A percentile compares a stretch with the other conserved stretches of the same genome.
Evolutionary conservation across 2,329 filamentous ascomycete species (phyloP).

Genomic region (Scortechinia acanthostroma): DNA sequence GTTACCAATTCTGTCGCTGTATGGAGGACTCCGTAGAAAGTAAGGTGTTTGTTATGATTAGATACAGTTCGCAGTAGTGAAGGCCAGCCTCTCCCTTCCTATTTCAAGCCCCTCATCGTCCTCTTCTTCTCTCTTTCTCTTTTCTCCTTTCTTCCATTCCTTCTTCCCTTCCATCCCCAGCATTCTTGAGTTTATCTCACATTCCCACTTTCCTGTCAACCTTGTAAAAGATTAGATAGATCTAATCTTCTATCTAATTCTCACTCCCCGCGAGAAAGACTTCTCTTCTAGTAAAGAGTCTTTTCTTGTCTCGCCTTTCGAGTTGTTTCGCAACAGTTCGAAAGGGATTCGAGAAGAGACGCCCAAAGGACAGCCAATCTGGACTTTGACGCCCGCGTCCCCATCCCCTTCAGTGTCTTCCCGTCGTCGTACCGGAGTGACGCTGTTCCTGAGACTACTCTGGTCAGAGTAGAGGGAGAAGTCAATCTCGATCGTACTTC

Average conservation of each 20-base stretch:
- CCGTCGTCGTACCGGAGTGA: constrained; percentile 64
- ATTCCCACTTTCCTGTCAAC: neutral
- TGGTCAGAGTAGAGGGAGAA: constrained; percentile 65
- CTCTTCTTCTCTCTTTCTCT: neutral
- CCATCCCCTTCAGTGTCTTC: constrained; percentile 79
- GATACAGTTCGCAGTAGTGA: neutral
- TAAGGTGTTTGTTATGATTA: neutral
- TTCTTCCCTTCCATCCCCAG: constrained; percentile 4
- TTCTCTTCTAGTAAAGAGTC: constrained; percentile 22
- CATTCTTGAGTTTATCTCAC: neutral
- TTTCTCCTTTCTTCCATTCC: constrained; percentile 6
- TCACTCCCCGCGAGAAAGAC: constrained; percentile 23
- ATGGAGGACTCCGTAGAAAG: too few relatives aligned
- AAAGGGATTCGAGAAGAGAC: constrained; percentile 59
- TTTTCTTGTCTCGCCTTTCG: constrained; percentile 38
- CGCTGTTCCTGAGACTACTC: constrained; percentile 39
- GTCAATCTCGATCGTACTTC: constrained; percentile 44
- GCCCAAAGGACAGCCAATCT: constrained; percentile 59
- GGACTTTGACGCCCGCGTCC: constrained; percentile 74
- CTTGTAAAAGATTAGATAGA: constrained; percentile 3
- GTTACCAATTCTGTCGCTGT: too few relatives aligned
- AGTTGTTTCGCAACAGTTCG: constrained; percentile 35
- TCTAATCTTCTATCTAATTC: neutral
- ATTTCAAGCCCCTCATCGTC: neutral
- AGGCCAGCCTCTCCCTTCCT: neutral